A percentile compares a stretch with the other conserved stretches of the same genome.
Evolutionary conservation across 371 early-diverging fungal species (phyloP).

Genomic region (Choanephora cucurbitarum): DNA sequence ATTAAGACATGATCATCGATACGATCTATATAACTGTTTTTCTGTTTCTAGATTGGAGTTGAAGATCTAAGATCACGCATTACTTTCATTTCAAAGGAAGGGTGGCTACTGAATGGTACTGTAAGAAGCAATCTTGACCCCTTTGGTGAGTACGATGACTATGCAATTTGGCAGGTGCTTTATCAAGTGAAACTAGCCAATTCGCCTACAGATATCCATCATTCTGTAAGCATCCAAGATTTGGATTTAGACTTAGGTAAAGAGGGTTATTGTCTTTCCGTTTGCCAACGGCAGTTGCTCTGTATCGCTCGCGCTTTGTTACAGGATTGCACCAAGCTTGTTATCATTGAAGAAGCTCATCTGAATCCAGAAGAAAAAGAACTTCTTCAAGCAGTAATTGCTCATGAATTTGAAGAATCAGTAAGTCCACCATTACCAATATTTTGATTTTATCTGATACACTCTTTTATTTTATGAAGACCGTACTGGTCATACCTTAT

Average conservation of each 20-base stretch:
- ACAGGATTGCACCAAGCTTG: slow-evolving; percentile 64
- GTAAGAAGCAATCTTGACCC: slow-evolving; percentile 83
- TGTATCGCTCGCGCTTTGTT: slow-evolving; percentile 81
- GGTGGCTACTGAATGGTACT: slow-evolving; percentile 77
- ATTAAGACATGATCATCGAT: no score
- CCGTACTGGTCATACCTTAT: slow-evolving; percentile 84
- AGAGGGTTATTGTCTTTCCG: slow-evolving; percentile 70
- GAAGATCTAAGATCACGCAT: slow-evolving; percentile 69
- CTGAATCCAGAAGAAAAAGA: slow-evolving; percentile 68
- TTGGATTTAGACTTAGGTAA: slow-evolving; percentile 59
- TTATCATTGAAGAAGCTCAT: slow-evolving; percentile 83
- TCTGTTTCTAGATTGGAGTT: slow-evolving; percentile 55
- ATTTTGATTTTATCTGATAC: no score
- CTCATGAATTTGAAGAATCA: slow-evolving; percentile 73
- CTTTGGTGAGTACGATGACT: slow-evolving; percentile 72
- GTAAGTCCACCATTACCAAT: slow-evolving; percentile 22
- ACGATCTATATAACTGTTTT: background rate
- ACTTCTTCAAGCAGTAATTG: slow-evolving; percentile 79
- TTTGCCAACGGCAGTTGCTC: slow-evolving; percentile 83
- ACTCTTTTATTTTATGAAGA: slow-evolving; percentile 48
- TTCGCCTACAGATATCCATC: slow-evolving; percentile 1
- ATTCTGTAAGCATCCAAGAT: slow-evolving; percentile 30
- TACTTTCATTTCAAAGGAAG: slow-evolving; percentile 85
- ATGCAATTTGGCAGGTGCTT: slow-evolving; percentile 83
- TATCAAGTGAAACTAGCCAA: slow-evolving; percentile 63